Evolutionary conservation across 768 basidiomycete species (phyloP), one percentile per base, ranked within the genome.

Genomic region (Termitomyces sp.): DNA sequence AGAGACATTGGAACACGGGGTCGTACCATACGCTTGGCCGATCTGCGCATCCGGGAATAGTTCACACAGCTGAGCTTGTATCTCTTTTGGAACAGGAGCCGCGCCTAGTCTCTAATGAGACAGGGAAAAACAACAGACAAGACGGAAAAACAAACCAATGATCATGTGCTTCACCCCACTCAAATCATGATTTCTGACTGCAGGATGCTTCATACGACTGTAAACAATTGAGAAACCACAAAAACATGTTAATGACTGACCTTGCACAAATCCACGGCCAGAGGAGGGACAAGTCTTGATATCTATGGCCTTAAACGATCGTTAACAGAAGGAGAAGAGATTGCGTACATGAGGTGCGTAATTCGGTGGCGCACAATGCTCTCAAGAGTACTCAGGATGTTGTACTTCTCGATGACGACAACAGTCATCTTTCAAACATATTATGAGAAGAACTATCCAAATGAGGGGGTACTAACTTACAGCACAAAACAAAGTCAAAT

Each of bases 21-120:
- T 23, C 68, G 40, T 58, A 83, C 84, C 85, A 67, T 85, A 87
- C 16, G 78, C 79, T 67, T 87, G 86, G n/a, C 82, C 84, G n/a
- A 87, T 75, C 56, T 72, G 71, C 1, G 77, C 76, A 16, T 73
- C 63, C 0, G 86, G 86, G 36, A 87, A 78, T 36, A 80, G 61
- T 41, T 74, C 68, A 18, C 67, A 66, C 28, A 85, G 71, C 62
- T 75, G 76, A 36, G 74, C 67, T 61, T 79, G 82, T n/a, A 83
- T 65, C 61, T 84, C 80, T 33, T 69, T 62, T 0, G 82, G 78
- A 48, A 86, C 74, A 47, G 86, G 86, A 8, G 85, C 86, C 28
- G 86, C 86, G 26, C 85, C 85, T 63, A 65, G 61, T 62, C 69
- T 72, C 23, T 23, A 44, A 46, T 36, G 18, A 57, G 38, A 20